Base-by-base conservation (phyloP, 148 eudicot genomes). In the Oxyria digyna region DNA sequence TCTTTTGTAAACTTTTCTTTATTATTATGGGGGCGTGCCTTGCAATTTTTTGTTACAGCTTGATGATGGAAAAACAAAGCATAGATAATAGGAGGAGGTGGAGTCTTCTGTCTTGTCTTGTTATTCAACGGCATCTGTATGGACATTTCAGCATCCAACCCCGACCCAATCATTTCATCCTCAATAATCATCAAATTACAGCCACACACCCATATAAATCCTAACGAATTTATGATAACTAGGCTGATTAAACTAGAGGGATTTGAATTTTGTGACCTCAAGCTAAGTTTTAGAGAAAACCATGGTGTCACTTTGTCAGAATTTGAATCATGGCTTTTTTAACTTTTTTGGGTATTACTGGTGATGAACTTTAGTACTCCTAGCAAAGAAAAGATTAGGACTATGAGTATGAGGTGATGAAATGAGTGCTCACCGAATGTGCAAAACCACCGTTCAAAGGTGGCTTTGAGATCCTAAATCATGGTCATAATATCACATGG, bases 131-230 rank as follows among this genome's bases (percentile, higher is more conserved):
- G 57, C 57, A 49, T 21, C 27, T 49, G 26, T 49, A 49, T 49
- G 57, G 26, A 49, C 57, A 49, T 20, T 49, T 49, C 57, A 52
- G 27, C 29, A 15, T 52, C 15, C 31, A 52, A 12, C 0, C 62
- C 29, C 62, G 62, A 52, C 62, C 62, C 62, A 52, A 52, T 52
- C 62, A 52, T 52, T 52, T 9, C 62, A 10, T 52, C 29, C 62
- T 8, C 62, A 52, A 21, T 23, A 6, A 52, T 24, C 31, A 23
- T 24, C 29, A 8, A 50, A 50, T 23, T 50, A 23, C 57, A 9
- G 20, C 29, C 62, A 52, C 31, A 10, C 23, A 21, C 29, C 57
- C 59, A 21, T 21, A 17, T 45, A 45, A 45, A 15, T n/a, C 52
- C 52, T 46, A 18, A 46, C 9, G 1, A 0, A 46, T 46, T 18